Base-by-base conservation (phyloP, 2,329 filamentous ascomycete species). In the Colletotrichum sp. region DNA sequence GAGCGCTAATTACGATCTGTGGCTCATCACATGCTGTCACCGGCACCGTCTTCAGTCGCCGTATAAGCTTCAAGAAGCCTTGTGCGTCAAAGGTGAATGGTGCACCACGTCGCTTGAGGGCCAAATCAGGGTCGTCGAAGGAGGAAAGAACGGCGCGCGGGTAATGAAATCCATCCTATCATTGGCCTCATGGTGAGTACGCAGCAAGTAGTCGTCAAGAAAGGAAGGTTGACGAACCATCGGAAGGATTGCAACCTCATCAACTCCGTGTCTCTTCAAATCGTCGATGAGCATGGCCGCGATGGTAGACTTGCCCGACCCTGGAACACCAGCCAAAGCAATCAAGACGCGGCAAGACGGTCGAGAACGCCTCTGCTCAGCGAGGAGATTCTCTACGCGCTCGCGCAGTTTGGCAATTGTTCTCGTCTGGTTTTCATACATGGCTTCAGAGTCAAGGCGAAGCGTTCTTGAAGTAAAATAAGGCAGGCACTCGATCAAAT, bases 81-180 rank as follows among this genome's bases (percentile, higher is more conserved):
- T 66, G 67, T 4, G 74, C 80, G 52, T 83, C 81, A 60, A 83
- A 83, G 6, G 82, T 83, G 61, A 80, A 83, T 3, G 82, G 79
- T 2, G 82, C 81, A 15, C 82, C 82, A 44, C 82, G 79, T 60
- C 77, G 74, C 22, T 72, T 74, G 32, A 82, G 78, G 6, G 81
- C 81, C n/a, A 72, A 34, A 1, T 48, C 77, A 2, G 82, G 77
- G 55, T 82, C 78, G 15, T 73, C 39, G 61, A 82, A 79, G 2
- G 67, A 70, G 5, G 78, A 44, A 2, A 83, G 74, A 1, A 64
- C 72, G 6, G 79, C 80, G 52, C 79, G 79, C 12, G 80, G 69
- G 65, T 81, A 78, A 44, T 83, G 82, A 69, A 82, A 83, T 11
- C 82, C 82, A 67, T 83, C 82, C 82, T 82, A 68, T 25, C 4